phyloP scores from a whole-genome alignment of 129 eudicot genomes.

The Sambucus nigra region DNA sequence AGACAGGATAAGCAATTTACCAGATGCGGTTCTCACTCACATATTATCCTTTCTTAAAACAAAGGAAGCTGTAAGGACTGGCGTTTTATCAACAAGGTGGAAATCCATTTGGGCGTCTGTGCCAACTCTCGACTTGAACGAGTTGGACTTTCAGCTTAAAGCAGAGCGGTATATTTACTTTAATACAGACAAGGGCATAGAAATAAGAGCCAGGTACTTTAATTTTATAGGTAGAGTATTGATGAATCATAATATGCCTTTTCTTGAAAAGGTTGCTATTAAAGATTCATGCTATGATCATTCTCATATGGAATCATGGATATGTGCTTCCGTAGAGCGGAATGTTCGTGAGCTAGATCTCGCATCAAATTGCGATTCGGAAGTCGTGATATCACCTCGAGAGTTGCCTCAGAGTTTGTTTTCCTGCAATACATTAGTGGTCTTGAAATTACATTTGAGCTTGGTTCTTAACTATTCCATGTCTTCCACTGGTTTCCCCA shows the following conservation, averaged over 20 bases:
- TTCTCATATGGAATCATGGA: neutral
- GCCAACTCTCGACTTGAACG: neutral
- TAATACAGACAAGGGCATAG: too few species aligned
- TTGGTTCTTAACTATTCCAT: neutral
- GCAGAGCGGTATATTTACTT: neutral
- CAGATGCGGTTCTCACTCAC: neutral
- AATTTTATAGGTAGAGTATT: neutral
- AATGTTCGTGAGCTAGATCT: neutral
- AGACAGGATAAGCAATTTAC: constrained; percentile 8
- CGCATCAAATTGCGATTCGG: neutral
- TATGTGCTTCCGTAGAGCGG: neutral
- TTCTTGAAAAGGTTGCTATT: neutral
- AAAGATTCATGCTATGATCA: neutral
- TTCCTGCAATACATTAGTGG: neutral
- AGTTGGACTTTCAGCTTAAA: neutral
- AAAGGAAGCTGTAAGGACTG: neutral
- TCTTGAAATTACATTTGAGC: neutral
- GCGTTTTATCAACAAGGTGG: constrained; percentile 8
- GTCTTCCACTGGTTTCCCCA: neutral
- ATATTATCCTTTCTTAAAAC: neutral
- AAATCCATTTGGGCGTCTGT: constrained; percentile 1
- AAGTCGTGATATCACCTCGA: neutral
- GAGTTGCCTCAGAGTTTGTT: neutral
- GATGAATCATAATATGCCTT: neutral
- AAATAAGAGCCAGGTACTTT: neutral